Conservation (phyloP, 2,329 filamentous ascomycete genomes). For the Colletotrichum sp. region DNA sequence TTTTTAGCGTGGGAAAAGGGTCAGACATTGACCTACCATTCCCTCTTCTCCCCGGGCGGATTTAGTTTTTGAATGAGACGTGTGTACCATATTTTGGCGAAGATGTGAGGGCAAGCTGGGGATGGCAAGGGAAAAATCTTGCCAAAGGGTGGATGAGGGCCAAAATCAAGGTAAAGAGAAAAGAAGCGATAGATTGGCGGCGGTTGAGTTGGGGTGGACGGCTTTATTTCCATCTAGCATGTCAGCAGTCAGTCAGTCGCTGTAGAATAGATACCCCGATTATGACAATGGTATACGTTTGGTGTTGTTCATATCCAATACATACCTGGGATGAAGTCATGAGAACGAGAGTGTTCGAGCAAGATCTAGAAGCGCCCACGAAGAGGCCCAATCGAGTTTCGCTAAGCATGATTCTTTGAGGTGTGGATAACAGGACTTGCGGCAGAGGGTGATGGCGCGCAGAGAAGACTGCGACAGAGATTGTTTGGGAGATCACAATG, state of each 20-base stretch:
- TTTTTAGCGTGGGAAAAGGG: background rate
- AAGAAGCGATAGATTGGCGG: background rate
- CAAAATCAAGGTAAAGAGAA: background rate
- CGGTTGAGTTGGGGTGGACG: background rate
- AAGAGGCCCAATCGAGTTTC: accelerated
- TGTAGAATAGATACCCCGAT: conserved; percentile 50
- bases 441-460: no score
- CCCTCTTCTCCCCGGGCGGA: background rate
- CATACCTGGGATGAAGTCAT: background rate
- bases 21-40: background rate
- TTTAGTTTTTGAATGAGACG: background rate
- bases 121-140: background rate
- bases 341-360: background rate
- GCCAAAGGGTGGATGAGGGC: background rate
- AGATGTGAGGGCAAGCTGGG: background rate
- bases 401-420: no score
- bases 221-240: background rate
- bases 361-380: background rate
- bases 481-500: no score
- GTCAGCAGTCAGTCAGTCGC: conserved; percentile 17
- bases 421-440: no score
- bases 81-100: background rate
- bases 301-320: background rate
- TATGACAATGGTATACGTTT: conserved; percentile 20
- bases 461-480: no score